phyloP scores from a whole-genome alignment of 805 yeast genomes.

The Saccharomycopsis fodiens region DNA sequence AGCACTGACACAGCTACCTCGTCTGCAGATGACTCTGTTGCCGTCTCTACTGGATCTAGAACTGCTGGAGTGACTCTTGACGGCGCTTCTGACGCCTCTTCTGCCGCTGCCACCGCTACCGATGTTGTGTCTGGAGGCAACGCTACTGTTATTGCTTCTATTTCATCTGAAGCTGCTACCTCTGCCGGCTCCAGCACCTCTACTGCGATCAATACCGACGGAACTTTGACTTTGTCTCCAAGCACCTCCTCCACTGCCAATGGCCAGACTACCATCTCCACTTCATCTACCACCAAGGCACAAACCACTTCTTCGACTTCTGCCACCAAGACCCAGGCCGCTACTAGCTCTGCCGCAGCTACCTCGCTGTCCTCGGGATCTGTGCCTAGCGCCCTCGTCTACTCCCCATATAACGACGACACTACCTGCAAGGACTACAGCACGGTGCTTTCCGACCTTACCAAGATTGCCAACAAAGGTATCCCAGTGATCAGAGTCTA shows the following conservation, averaged over 20 bases:
- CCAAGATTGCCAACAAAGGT: slow-evolving; percentile 49
- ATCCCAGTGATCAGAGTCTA: slow-evolving; percentile 66
- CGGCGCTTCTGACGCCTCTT: no score
- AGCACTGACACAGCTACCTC: slow-evolving; percentile 30
- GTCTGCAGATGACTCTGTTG: no score
- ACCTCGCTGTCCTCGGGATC: slow-evolving; percentile 11
- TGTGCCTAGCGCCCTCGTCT: slow-evolving; percentile 55
- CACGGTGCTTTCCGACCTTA: slow-evolving; percentile 52
- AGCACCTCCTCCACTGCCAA: slow-evolving; percentile 19
- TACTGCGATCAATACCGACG: slow-evolving; percentile 19
- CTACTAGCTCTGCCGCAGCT: slow-evolving; percentile 22
- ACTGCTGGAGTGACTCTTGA: slow-evolving; percentile 30
- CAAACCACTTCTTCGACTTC: background rate
- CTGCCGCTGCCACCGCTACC: slow-evolving; percentile 31
- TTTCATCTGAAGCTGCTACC: slow-evolving; percentile 25
- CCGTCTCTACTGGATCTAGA: no score
- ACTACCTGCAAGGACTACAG: slow-evolving; percentile 56
- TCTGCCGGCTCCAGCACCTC: slow-evolving; percentile 21
- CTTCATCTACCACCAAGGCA: slow-evolving; percentile 22
- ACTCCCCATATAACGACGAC: slow-evolving; percentile 70
- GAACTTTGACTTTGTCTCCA: slow-evolving; percentile 23
- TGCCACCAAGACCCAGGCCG: slow-evolving; percentile 22
- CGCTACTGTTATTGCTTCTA: no score
- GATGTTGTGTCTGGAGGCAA: no score
- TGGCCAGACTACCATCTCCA: slow-evolving; percentile 24